These are phyloP conservation scores for Curvularia lunata DNA, from an alignment of 2,329 filamentous ascomycete species.

Conservation along the genomic window DNA sequence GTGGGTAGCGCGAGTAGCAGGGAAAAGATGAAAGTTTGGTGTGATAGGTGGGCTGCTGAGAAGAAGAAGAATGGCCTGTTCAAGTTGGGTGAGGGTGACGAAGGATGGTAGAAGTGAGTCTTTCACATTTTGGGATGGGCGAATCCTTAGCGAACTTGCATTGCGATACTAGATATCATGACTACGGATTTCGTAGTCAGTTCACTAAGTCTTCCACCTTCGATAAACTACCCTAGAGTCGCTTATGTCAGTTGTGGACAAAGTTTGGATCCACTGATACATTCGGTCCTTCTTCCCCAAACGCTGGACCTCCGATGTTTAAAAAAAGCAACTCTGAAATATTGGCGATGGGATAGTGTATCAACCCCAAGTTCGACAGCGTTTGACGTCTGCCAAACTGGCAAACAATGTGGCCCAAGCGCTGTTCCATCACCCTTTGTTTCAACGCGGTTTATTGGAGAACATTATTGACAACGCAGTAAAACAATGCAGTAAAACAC, in stretches of 20 bases:
- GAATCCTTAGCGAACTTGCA: not conserved
- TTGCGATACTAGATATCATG: not conserved
- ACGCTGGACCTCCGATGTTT: not conserved
- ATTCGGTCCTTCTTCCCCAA: not conserved
- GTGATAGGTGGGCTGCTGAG: slow-evolving; percentile 68
- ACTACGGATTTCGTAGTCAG: too few relatives aligned
- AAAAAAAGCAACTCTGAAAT: not conserved
- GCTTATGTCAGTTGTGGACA: slow-evolving; percentile 3
- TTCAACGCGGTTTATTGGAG: not conserved
- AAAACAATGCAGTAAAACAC: not conserved
- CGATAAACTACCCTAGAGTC: not conserved
- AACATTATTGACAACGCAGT: not conserved
- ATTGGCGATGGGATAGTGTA: not conserved
- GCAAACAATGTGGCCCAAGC: not conserved
- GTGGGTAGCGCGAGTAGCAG: slow-evolving; percentile 68
- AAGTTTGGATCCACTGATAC: not conserved
- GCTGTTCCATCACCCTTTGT: not conserved
- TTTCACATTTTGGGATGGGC: not conserved
- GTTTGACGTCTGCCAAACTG: not conserved
- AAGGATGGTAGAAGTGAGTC: slow-evolving; percentile 11
- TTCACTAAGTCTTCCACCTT: not conserved
- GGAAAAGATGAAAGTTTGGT: slow-evolving; percentile 71
- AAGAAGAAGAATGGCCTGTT: slow-evolving; percentile 68
- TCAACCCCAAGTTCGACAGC: not conserved
- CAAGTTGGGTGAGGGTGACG: slow-evolving; percentile 31